These are phyloP conservation scores for Ambrosiella cleistominuta DNA, from an alignment of 2,329 filamentous ascomycete genomes.

Conservation along the genomic window DNA sequence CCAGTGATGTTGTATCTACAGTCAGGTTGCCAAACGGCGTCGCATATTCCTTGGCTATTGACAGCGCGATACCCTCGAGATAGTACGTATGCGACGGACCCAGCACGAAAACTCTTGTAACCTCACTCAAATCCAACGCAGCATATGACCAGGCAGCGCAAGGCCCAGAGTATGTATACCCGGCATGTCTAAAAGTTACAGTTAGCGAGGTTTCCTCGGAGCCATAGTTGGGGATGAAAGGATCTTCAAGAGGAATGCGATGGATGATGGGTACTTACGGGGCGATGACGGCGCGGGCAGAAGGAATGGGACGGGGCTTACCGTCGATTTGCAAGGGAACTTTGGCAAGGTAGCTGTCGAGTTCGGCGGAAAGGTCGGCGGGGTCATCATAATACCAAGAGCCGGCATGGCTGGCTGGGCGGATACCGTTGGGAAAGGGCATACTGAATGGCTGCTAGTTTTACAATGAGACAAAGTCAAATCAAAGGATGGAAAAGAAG, in stretches of 20 bases:
- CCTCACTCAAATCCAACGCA: conserved; percentile 60
- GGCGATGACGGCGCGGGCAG: conserved; percentile 74
- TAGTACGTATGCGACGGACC: conserved; percentile 85
- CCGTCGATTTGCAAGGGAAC: conserved; percentile 52
- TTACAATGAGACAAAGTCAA: neutral
- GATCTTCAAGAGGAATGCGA: neutral
- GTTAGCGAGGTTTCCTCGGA: conserved; percentile 2
- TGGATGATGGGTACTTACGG: conserved; percentile 46
- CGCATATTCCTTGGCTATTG: conserved; percentile 49
- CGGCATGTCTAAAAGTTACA: conserved; percentile 53
- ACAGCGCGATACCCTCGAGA: conserved; percentile 59
- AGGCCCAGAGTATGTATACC: conserved; percentile 78
- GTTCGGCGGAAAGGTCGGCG: conserved; percentile 43
- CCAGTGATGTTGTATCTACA: conserved; percentile 42
- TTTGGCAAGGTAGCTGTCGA: conserved; percentile 55
- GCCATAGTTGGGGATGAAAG: neutral
- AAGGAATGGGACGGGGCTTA: conserved; percentile 44
- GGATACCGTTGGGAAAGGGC: conserved; percentile 13
- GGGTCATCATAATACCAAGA: conserved; percentile 64
- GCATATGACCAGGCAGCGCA: conserved; percentile 94
- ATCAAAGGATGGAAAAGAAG: neutral
- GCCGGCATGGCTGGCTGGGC: conserved; percentile 58
- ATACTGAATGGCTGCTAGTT: neutral
- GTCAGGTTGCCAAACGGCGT: conserved; percentile 57
- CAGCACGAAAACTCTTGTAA: conserved; percentile 78